phyloP scores from a whole-genome alignment of 208 protist species.

The Sergeia podlipaevii region DNA sequence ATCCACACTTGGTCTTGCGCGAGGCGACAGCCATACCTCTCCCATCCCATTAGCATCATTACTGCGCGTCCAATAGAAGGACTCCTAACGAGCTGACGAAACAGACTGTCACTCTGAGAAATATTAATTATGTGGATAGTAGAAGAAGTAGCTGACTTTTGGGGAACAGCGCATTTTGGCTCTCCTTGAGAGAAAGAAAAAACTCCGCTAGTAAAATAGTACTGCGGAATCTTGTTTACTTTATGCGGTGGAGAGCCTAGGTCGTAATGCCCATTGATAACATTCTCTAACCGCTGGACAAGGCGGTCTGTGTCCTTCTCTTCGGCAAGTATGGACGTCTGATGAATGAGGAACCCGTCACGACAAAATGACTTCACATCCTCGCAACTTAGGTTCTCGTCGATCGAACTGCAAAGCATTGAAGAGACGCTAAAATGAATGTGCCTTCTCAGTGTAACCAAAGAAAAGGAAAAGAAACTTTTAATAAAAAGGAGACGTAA shows the following conservation, averaged over 20 bases:
- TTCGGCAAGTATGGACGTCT: not conserved
- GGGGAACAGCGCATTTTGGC: too few relatives aligned
- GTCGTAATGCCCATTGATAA: slow-evolving; percentile 12
- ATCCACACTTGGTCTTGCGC: slow-evolving; percentile 46
- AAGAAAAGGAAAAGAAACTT: not conserved
- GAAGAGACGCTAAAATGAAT: too few relatives aligned
- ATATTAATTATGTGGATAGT: slow-evolving; percentile 33
- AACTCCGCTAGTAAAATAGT: not conserved
- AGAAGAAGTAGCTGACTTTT: not conserved
- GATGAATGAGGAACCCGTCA: not conserved
- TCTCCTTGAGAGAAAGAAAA: slow-evolving; percentile 7
- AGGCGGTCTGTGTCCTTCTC: not conserved
- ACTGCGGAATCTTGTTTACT: slow-evolving; percentile 6
- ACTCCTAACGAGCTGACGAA: slow-evolving; percentile 15
- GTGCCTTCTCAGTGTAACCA: not conserved
- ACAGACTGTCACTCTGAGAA: slow-evolving; percentile 11
- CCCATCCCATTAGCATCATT: slow-evolving; percentile 25
- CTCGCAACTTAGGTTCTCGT: not conserved
- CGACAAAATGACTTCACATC: not conserved
- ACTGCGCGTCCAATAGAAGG: slow-evolving; percentile 13
- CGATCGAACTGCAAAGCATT: too few relatives aligned
- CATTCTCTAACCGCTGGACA: not conserved
- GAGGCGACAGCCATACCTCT: slow-evolving; percentile 21
- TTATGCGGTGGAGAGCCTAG: slow-evolving; percentile 10
- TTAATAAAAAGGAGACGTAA: not conserved